phyloP scores from a whole-genome alignment of 2,329 filamentous ascomycete genomes.

The Fusarium oligoseptatum region DNA sequence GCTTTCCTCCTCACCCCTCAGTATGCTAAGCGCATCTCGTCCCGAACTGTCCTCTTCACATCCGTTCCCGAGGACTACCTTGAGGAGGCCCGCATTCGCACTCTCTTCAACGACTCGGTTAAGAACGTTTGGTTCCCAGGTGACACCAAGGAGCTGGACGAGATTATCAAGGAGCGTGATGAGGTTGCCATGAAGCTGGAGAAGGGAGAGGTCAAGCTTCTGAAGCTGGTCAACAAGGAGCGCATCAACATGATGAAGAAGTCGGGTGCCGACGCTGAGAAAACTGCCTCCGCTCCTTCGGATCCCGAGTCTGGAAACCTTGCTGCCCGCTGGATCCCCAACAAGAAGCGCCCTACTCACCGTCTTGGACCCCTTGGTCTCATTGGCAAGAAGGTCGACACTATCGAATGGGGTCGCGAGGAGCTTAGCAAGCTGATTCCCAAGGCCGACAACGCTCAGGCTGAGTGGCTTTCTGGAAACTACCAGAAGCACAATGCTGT shows the following conservation, averaged over 20 bases:
- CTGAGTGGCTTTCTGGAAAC: conserved; percentile 73
- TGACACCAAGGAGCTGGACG: conserved; percentile 79
- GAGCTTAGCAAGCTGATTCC: conserved; percentile 69
- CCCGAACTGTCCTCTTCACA: conserved; percentile 92
- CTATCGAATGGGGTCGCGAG: conserved; percentile 84
- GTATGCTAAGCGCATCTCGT: conserved; percentile 87
- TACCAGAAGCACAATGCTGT: conserved; percentile 77
- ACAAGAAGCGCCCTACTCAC: conserved; percentile 78
- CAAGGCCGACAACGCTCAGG: conserved; percentile 74
- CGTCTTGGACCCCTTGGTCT: conserved; percentile 73
- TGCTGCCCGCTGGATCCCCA: conserved; percentile 75
- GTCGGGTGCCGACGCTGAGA: conserved; percentile 41
- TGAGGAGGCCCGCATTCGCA: conserved; percentile 77
- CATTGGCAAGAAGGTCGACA: conserved; percentile 79
- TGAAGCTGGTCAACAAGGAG: conserved; percentile 68
- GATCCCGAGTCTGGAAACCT: conserved; percentile 75
- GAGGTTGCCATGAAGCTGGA: conserved; percentile 83
- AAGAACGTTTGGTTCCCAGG: conserved; percentile 87
- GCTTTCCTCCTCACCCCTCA: conserved; percentile 90
- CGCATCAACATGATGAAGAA: conserved; percentile 54
- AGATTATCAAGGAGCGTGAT: conserved; percentile 82
- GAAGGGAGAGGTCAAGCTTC: conserved; percentile 83
- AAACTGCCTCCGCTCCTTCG: conserved; percentile 59
- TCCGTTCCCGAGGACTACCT: conserved; percentile 84
- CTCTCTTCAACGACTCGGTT: conserved; percentile 83